A percentile compares a stretch with the other conserved stretches of the same genome.
These are phyloP conservation scores for Juglanconis sp. DNA, from an alignment of 2,329 filamentous ascomycete species.

Conservation along the genomic window DNA sequence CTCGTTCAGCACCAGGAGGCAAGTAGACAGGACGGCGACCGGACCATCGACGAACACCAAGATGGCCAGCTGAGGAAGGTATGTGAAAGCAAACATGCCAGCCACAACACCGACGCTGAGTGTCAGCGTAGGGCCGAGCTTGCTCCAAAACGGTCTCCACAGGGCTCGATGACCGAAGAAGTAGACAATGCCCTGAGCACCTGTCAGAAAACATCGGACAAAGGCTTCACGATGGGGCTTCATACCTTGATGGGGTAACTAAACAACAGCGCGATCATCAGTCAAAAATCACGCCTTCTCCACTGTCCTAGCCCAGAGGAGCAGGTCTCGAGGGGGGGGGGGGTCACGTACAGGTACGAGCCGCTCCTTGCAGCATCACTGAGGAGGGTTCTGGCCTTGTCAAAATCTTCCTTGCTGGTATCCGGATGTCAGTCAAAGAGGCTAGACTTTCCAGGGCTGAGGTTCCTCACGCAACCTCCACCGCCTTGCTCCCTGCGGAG, in stretches of 20 bases:
- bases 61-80: conserved; percentile 78
- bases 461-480: conserved; percentile 44
- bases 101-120: conserved; percentile 70
- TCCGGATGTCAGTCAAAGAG: conserved; percentile 15
- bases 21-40: conserved; percentile 69
- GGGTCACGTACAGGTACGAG: conserved; percentile 67
- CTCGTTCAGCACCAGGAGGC: conserved; percentile 64
- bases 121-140: conserved; percentile 58
- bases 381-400: conserved; percentile 61
- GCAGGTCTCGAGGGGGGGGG: background rate
- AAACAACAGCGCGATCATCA: background rate
- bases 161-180: conserved; percentile 53
- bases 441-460: background rate
- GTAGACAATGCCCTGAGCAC: conserved; percentile 55
- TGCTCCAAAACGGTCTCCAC: conserved; percentile 57
- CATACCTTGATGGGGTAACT: conserved; percentile 61
- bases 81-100: conserved; percentile 85
- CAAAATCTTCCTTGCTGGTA: conserved; percentile 65
- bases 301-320: background rate
- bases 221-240: background rate
- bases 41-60: conserved; percentile 84
- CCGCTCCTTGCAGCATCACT: conserved; percentile 70
- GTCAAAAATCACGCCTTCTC: background rate
- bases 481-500: conserved; percentile 43
- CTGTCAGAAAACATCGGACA: background rate